Percentiles rank a stretch among this genome's conserved stretches.
Evolutionary conservation across 495 filamentous ascomycete species (phyloP).

Genomic region (Daldinia grandis): DNA sequence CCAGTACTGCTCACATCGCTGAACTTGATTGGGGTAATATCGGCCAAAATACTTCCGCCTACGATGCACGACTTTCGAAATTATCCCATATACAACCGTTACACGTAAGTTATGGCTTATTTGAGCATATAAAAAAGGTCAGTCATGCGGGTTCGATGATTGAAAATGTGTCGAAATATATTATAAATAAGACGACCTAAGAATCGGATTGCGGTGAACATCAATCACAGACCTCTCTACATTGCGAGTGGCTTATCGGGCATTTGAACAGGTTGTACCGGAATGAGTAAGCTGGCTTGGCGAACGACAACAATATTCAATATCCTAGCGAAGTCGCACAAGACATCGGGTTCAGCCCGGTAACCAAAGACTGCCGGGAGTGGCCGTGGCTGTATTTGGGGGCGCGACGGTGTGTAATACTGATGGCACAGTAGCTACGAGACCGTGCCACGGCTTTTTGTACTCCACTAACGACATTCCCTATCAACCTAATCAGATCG

Average conservation of each 20-base stretch:
- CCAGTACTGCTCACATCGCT: not conserved
- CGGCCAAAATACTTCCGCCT: conserved; percentile 7
- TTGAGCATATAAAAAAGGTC: not conserved
- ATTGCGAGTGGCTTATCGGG: not conserved
- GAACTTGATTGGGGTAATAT: conserved; percentile 5
- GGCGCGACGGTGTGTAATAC: not conserved
- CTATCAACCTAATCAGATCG: not conserved
- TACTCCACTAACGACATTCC: conserved; percentile 1
- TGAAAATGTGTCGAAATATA: not conserved
- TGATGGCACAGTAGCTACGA: not conserved
- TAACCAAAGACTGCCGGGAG: not conserved
- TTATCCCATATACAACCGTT: not conserved
- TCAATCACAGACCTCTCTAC: not conserved
- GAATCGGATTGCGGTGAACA: not conserved
- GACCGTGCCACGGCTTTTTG: conserved; percentile 2
- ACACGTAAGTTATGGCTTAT: not conserved
- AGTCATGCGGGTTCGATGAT: not conserved
- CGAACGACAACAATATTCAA: not conserved
- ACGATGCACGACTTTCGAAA: not conserved
- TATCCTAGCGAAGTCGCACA: not conserved
- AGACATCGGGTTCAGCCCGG: not conserved
- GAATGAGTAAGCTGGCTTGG: conserved; percentile 33
- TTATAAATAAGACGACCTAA: not conserved
- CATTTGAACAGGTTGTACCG: not conserved
- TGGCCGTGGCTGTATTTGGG: not conserved